Evolutionary conservation across 345 rosid species (phyloP), one percentile per base, ranked within the genome.

Genomic region (Pseudoturritis turrita): DNA sequence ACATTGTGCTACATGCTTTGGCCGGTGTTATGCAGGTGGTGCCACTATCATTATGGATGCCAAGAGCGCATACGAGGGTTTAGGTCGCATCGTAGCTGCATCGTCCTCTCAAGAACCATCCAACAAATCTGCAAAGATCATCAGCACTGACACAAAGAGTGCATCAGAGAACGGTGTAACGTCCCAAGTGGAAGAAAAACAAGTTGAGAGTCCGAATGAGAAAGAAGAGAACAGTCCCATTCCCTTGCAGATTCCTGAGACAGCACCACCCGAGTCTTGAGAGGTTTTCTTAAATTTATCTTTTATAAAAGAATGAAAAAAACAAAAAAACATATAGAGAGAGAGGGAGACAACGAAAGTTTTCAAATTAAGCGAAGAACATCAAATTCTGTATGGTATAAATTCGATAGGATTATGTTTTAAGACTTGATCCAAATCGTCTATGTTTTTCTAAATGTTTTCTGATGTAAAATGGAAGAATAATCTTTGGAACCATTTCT

Each of bases 21-120:
- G 94, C 10, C 88, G 97, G 44, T 95, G 98, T 80, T 91, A 89
- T 78, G 88, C 88, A 1, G 94, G 96, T n/a, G 98, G 94, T 69
- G 82, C 83, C 50, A 83, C 78, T 25, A 79, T 95, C 21, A 62
- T 95, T 39, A 81, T 85, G 90, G 94, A 91, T 44, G 92, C 91
- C 2, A 89, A 95, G 83, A 81, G 72, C 43, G 69, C 81, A 40
- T 87, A 82, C 45, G 88, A 88, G 2, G 92, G 98, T 62, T 53
- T 91, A 14, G 69, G 77, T 52, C 87, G 89, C 29, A 74, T 91
- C 63, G 67, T 88, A 72, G 60, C 82, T 7, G 73, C 86, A 43
- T 78, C 97, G 23, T 64, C 89, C 1, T 33, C 82, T 18, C 86
- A 78, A 81, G 87, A 79, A 41, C 83, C 81, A 35, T 83, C 85